These are phyloP conservation scores for Lasiodiplodia gonubiensis DNA, from an alignment of 2,329 filamentous ascomycete species.

Conservation along the genomic window DNA sequence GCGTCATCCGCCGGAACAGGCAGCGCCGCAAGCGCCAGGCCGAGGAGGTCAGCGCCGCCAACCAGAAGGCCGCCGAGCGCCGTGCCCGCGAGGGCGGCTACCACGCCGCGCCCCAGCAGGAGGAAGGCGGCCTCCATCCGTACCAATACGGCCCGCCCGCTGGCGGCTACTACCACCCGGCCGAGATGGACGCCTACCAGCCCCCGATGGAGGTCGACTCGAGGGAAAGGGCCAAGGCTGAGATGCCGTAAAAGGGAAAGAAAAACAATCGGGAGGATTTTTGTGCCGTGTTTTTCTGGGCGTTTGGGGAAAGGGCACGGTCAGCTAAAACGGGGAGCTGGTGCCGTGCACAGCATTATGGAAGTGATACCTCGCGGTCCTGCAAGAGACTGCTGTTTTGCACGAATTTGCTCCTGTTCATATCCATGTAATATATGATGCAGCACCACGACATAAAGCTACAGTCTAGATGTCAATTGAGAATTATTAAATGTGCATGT, in stretches of 20 bases:
- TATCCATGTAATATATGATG: constrained; percentile 1
- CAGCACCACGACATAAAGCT: not conserved
- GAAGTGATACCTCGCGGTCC: not conserved
- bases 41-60: not conserved
- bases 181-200: constrained; percentile 6
- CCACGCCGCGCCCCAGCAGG: not conserved
- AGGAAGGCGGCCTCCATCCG: not conserved
- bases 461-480: too few species aligned
- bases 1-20: constrained; percentile 4
- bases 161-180: not conserved
- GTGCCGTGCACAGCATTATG: not conserved
- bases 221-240: constrained; percentile 5
- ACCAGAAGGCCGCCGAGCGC: constrained; percentile 9
- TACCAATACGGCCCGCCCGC: constrained; percentile 5
- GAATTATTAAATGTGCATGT: too few species aligned
- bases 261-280: too few species aligned
- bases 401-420: not conserved
- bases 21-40: constrained; percentile 6
- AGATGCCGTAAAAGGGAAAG: constrained; percentile 4
- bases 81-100: constrained; percentile 4
- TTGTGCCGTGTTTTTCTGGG: not conserved
- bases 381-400: not conserved
- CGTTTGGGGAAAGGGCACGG: not conserved
- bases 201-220: not conserved
- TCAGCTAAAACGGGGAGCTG: not conserved